A percentile compares a stretch with the other conserved stretches of the same genome.
These are phyloP conservation scores for Eucalyptus guilfoylei DNA, from an alignment of 345 rosid genomes.

Conservation along the genomic window DNA sequence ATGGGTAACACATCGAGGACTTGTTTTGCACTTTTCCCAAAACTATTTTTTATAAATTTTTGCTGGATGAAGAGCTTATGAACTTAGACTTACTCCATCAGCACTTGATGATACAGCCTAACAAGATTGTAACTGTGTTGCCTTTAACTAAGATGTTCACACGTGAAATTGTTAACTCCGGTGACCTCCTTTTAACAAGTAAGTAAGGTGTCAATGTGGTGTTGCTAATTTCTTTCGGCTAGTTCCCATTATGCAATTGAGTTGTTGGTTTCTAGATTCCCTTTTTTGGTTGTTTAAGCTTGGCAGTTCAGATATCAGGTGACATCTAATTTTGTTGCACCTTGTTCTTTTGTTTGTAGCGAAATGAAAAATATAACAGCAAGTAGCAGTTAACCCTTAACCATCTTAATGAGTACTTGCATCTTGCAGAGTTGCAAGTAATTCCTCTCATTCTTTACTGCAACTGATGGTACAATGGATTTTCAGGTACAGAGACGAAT, in stretches of 20 bases:
- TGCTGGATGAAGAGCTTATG: background rate
- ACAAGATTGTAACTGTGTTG: background rate
- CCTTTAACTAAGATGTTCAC: background rate
- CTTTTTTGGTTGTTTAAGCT: background rate
- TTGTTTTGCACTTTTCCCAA: background rate
- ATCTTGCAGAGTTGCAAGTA: background rate
- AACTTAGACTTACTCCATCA: background rate
- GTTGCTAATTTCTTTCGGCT: background rate
- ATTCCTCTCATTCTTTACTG: background rate
- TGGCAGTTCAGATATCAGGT: background rate
- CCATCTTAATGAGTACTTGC: background rate
- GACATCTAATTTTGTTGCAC: background rate
- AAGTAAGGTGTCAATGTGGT: background rate
- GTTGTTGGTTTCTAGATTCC: background rate
- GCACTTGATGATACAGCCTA: background rate
- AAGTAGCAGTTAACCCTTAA: background rate
- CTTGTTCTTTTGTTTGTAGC: background rate
- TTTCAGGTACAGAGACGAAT: slow-evolving; percentile 27
- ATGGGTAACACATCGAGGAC: background rate
- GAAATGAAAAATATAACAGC: background rate
- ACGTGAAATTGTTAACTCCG: background rate
- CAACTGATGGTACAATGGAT: background rate
- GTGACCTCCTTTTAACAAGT: background rate
- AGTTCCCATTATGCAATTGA: background rate
- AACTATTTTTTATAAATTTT: background rate